Conservation (phyloP, 1,139 yeast genomes). For the Hansenula anomala region DNA sequence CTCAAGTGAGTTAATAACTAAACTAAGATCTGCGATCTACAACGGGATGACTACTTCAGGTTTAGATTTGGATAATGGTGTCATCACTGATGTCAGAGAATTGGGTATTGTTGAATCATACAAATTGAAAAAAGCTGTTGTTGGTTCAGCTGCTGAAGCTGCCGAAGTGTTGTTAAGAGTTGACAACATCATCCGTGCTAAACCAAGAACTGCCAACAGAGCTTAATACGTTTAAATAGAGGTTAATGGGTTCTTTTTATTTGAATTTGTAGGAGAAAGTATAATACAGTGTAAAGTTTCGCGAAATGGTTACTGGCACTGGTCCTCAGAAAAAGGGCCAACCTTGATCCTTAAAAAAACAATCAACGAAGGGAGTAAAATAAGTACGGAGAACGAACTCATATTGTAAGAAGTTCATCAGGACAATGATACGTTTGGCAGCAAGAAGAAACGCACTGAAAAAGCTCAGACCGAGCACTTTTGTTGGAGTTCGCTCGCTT, state of each 20-base stretch:
- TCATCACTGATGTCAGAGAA: constrained; percentile 90
- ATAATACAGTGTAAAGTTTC: too few species aligned
- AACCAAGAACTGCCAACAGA: constrained; percentile 96
- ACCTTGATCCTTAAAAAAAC: too few species aligned
- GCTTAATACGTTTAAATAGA: constrained; percentile 6
- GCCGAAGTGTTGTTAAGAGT: constrained; percentile 93
- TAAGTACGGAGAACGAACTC: too few species aligned
- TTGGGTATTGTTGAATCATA: constrained; percentile 88
- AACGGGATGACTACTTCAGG: constrained; percentile 92
- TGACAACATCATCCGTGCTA: constrained; percentile 93
- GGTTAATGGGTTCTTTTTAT: too few species aligned
- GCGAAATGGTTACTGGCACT: too few species aligned
- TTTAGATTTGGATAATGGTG: constrained; percentile 78
- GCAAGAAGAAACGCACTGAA: background rate
- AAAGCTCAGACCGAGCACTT: background rate
- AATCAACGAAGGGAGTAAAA: too few species aligned
- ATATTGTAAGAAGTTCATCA: too few species aligned
- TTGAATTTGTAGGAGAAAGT: too few species aligned
- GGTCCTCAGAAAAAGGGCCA: too few species aligned
- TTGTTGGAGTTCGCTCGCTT: background rate
- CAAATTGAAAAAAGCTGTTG: constrained; percentile 90
- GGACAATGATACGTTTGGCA: background rate
- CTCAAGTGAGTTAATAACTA: constrained; percentile 87
- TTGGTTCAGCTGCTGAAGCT: constrained; percentile 95
- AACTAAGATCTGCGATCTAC: constrained; percentile 87